Percentiles rank a stretch among this genome's conserved stretches.
Conservation (phyloP, 1,139 yeast genomes). For the Geotrichum restrictum region DNA sequence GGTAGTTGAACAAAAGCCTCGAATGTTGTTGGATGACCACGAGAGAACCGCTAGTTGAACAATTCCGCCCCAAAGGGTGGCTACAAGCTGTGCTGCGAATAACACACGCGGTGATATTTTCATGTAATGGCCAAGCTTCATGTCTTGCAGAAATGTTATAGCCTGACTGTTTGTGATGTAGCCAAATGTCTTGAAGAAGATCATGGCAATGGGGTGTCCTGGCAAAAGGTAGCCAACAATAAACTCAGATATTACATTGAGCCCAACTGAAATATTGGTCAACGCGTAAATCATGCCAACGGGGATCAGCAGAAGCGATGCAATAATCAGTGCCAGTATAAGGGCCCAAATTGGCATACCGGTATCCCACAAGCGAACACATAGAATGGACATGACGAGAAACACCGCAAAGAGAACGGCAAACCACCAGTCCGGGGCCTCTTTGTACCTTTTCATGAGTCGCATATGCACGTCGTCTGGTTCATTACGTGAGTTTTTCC, state of each 20-base stretch:
- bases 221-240: constrained; percentile 62
- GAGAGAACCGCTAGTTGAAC: constrained; percentile 44
- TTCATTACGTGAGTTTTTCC: constrained; percentile 44
- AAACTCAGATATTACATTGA: constrained; percentile 59
- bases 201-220: constrained; percentile 59
- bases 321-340: constrained; percentile 50
- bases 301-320: constrained; percentile 54
- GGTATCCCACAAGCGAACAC: constrained; percentile 46
- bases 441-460: constrained; percentile 55
- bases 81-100: constrained; percentile 50
- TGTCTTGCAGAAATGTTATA: constrained; percentile 51
- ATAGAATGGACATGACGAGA: constrained; percentile 48
- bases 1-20: constrained; percentile 46
- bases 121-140: constrained; percentile 61
- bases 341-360: constrained; percentile 50
- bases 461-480: constrained; percentile 61
- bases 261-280: constrained; percentile 53
- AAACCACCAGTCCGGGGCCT: constrained; percentile 70
- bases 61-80: constrained; percentile 39
- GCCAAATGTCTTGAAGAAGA: constrained; percentile 59
- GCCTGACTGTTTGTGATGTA: constrained; percentile 59
- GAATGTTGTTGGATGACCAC: constrained; percentile 46
- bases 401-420: constrained; percentile 46
- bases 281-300: constrained; percentile 52
- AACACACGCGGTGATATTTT: constrained; percentile 59